Evolutionary conservation across 768 basidiomycete genomes (phyloP).

Genomic region (Cystobasidium ongulense): DNA sequence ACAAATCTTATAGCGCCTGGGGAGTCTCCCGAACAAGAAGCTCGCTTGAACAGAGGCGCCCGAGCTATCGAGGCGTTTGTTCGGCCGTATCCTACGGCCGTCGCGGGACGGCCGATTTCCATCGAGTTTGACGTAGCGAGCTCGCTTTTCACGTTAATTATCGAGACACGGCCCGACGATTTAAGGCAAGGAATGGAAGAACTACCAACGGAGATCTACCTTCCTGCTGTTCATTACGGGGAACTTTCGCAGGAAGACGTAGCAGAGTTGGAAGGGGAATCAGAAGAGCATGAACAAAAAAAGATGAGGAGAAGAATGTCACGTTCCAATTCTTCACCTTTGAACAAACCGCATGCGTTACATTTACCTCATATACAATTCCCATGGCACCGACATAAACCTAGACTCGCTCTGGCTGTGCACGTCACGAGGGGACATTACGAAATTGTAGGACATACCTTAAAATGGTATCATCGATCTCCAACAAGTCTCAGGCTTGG

Average conservation of each 20-base stretch:
- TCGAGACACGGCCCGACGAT: conserved; percentile 60
- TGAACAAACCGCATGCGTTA: not conserved
- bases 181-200: conserved; percentile 45
- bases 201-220: conserved; percentile 76
- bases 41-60: conserved; percentile 66
- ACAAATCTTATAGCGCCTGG: not conserved
- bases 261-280: conserved; percentile 25
- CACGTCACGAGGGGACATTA: conserved; percentile 43
- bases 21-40: not conserved
- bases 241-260: conserved; percentile 45
- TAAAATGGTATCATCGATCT: conserved; percentile 36
- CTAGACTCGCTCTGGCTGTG: conserved; percentile 46
- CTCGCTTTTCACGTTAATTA: conserved; percentile 61
- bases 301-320: not conserved
- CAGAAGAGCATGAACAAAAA: not conserved
- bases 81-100: conserved; percentile 69
- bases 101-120: conserved; percentile 60
- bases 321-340: not conserved
- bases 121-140: conserved; percentile 69
- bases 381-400: not conserved
- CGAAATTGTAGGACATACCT: conserved; percentile 34
- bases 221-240: conserved; percentile 85
- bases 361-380: not conserved
- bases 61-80: conserved; percentile 75
- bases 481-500: not conserved